phyloP scores from a whole-genome alignment of 805 yeast genomes.

The Lipomyces japonicus region DNA sequence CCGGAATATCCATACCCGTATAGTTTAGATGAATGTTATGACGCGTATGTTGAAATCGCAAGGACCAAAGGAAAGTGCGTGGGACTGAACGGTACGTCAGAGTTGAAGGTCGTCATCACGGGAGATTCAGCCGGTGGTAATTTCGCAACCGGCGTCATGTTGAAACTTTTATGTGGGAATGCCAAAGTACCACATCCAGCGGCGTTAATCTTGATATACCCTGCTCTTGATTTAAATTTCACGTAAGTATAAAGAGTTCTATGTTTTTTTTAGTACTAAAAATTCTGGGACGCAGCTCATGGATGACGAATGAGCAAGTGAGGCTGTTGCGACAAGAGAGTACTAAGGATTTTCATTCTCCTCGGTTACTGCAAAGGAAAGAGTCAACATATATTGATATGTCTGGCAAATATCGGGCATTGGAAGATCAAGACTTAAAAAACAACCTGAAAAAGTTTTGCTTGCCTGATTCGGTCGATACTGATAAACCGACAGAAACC shows the following conservation, averaged over 20 bases:
- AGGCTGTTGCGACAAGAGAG: conserved; percentile 31
- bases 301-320: conserved; percentile 32
- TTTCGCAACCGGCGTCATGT: conserved; percentile 30
- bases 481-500: neutral
- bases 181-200: conserved; percentile 26
- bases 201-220: conserved; percentile 32
- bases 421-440: conserved; percentile 8
- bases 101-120: conserved; percentile 27
- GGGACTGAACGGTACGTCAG: conserved; percentile 30
- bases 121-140: conserved; percentile 37
- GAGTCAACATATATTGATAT: conserved; percentile 25
- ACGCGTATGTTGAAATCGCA: conserved; percentile 30
- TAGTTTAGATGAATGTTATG: conserved; percentile 33
- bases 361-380: conserved; percentile 26
- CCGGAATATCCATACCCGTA: conserved; percentile 35
- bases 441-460: conserved; percentile 4
- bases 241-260: conserved; percentile 21
- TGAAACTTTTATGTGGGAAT: conserved; percentile 22
- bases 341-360: conserved; percentile 18
- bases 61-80: conserved; percentile 30
- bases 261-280: neutral
- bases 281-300: conserved; percentile 11
- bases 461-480: conserved; percentile 10
- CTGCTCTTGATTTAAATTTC: conserved; percentile 34
- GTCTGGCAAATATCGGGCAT: conserved; percentile 8